These are phyloP conservation scores for Exophiala sp. DNA, from an alignment of 2,329 filamentous ascomycete species.

Conservation along the genomic window DNA sequence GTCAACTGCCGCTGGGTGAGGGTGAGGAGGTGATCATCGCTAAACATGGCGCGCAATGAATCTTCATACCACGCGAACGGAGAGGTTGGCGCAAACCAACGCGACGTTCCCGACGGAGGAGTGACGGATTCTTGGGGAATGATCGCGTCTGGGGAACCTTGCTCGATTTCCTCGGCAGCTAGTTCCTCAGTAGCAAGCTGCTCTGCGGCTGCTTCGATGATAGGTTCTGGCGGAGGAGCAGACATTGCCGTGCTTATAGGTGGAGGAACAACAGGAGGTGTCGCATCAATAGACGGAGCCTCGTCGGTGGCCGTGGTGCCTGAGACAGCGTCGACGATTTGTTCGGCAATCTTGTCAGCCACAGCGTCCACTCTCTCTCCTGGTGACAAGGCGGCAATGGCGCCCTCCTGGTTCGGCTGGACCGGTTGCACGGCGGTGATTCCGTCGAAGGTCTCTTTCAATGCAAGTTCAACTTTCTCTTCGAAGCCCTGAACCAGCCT, in stretches of 20 bases:
- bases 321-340: constrained; percentile 20
- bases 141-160: not conserved
- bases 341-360: constrained; percentile 22
- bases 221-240: not conserved
- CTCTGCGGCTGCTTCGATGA: constrained; percentile 19
- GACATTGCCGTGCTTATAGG: not conserved
- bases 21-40: constrained; percentile 54
- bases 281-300: no score
- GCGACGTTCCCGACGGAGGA: constrained; percentile 7
- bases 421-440: constrained; percentile 3
- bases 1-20: constrained; percentile 66
- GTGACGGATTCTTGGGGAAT: constrained; percentile 6
- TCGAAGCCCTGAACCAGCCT: constrained; percentile 78
- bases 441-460: constrained; percentile 58
- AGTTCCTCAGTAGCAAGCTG: constrained; percentile 13
- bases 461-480: constrained; percentile 63
- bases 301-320: constrained; percentile 11
- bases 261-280: no score
- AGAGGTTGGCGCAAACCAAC: constrained; percentile 26
- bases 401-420: constrained; percentile 13
- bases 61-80: constrained; percentile 45
- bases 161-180: constrained; percentile 5
- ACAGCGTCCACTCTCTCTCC: constrained; percentile 20
- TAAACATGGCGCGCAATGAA: constrained; percentile 55
- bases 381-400: constrained; percentile 7